Percentiles rank a stretch among this genome's conserved stretches.
Evolutionary conservation across 208 protist species (phyloP).

Genomic region (Leishmania tropica): DNA sequence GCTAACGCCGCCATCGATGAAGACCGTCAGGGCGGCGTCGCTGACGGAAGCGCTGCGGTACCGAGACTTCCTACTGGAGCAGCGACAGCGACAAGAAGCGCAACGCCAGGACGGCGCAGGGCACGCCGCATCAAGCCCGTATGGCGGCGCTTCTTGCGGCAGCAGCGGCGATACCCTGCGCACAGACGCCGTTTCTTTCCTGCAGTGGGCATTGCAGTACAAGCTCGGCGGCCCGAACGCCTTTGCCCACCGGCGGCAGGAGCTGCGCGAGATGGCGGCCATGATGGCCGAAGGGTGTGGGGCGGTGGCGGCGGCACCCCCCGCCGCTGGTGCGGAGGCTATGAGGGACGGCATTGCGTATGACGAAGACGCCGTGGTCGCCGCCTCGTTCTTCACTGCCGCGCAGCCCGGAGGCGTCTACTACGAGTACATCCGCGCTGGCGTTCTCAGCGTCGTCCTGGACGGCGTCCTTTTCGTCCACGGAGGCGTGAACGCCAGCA

Average conservation of each 20-base stretch:
- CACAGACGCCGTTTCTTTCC: constrained; percentile 42
- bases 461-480: constrained; percentile 87
- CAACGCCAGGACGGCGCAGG: not conserved
- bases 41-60: constrained; percentile 24
- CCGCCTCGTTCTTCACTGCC: constrained; percentile 65
- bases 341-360: not conserved
- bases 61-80: constrained; percentile 15
- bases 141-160: constrained; percentile 1
- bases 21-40: not conserved
- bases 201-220: constrained; percentile 71
- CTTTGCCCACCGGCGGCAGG: constrained; percentile 70
- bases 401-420: constrained; percentile 70
- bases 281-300: not conserved
- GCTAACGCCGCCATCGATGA: constrained; percentile 2
- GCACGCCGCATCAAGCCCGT: not conserved
- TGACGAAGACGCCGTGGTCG: constrained; percentile 54
- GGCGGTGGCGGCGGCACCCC: not conserved
- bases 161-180: not conserved
- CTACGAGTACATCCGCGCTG: constrained; percentile 70
- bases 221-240: constrained; percentile 63
- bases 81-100: not conserved
- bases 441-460: constrained; percentile 53
- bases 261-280: constrained; percentile 47
- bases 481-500: constrained; percentile 65
- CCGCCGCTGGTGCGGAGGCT: not conserved